Evolutionary conservation across 805 yeast species (phyloP).

Genomic region (Priceomyces castillae): DNA sequence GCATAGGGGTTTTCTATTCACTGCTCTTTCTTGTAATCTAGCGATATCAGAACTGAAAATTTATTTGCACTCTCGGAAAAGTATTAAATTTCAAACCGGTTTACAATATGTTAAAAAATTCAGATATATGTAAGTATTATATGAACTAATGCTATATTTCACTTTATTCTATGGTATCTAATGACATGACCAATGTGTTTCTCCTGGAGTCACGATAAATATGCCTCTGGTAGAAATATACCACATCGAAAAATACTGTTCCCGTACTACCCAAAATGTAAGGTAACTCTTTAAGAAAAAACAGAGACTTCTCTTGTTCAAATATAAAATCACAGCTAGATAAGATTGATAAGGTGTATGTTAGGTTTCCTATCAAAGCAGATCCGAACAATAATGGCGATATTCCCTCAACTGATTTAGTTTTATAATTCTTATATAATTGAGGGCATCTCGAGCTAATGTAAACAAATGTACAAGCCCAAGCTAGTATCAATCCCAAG

Average conservation of each 20-base stretch:
- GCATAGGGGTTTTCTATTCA: neutral
- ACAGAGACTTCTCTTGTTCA: conserved; percentile 37
- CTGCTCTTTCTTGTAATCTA: neutral
- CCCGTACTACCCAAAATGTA: conserved; percentile 84
- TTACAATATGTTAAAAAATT: neutral
- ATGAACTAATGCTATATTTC: neutral
- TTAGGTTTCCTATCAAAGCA: conserved; percentile 73
- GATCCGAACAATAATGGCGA: conserved; percentile 77
- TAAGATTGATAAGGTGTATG: conserved; percentile 74
- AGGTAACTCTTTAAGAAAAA: conserved; percentile 70
- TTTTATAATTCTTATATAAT: conserved; percentile 64
- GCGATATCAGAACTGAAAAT: neutral
- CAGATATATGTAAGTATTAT: neutral
- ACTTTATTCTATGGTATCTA: conserved; percentile 18
- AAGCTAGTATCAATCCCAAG: conserved; percentile 49
- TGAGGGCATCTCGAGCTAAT: conserved; percentile 84
- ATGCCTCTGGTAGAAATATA: conserved; percentile 62
- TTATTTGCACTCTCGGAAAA: neutral
- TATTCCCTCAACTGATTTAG: conserved; percentile 84
- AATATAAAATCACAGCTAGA: conserved; percentile 53
- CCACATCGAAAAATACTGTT: conserved; percentile 72
- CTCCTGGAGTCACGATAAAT: conserved; percentile 25
- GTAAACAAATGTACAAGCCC: conserved; percentile 77
- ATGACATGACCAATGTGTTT: conserved; percentile 17
- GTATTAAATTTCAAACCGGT: neutral